These are phyloP conservation scores for Plasmodium knowlesi DNA, from an alignment of 169 alveolate genomes.

Conservation along the genomic window DNA sequence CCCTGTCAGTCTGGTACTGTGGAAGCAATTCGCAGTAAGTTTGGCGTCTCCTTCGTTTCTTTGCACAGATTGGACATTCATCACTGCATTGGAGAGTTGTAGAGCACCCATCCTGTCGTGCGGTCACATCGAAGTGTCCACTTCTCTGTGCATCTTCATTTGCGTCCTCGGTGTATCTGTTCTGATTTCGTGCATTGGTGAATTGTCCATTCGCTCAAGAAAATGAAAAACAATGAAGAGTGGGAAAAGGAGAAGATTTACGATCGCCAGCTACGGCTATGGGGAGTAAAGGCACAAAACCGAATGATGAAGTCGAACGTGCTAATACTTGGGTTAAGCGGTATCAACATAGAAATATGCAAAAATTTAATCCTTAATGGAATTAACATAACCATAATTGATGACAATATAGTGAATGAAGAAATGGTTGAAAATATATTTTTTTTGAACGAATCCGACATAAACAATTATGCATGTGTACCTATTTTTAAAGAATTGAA, in stretches of 20 bases:
- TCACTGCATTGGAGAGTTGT: neutral
- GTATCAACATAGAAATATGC: slow-evolving; percentile 52
- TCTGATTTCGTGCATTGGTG: neutral
- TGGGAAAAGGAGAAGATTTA: slow-evolving; percentile 73
- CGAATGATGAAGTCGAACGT: slow-evolving; percentile 56
- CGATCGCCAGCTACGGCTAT: slow-evolving; percentile 85
- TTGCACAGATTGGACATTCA: neutral
- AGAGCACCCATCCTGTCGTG: neutral
- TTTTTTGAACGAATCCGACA: slow-evolving; percentile 59
- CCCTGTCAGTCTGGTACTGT: neutral
- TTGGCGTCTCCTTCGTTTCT: neutral
- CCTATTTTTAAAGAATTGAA: slow-evolving; percentile 62
- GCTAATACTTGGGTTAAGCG: slow-evolving; percentile 55
- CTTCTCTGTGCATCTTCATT: neutral
- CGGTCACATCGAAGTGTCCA: neutral
- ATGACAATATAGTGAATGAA: slow-evolving; percentile 81
- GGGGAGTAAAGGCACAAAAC: slow-evolving; percentile 86
- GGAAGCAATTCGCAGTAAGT: neutral
- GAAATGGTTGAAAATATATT: slow-evolving; percentile 80
- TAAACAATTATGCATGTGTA: slow-evolving; percentile 29
- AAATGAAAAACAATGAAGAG: slow-evolving; percentile 43
- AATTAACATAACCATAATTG: slow-evolving; percentile 74
- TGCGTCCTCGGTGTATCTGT: neutral
- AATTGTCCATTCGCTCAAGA: neutral
- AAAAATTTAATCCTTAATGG: slow-evolving; percentile 65